These are phyloP conservation scores for Filosporella fistucella DNA, from an alignment of 495 filamentous ascomycete species.

Conservation along the genomic window DNA sequence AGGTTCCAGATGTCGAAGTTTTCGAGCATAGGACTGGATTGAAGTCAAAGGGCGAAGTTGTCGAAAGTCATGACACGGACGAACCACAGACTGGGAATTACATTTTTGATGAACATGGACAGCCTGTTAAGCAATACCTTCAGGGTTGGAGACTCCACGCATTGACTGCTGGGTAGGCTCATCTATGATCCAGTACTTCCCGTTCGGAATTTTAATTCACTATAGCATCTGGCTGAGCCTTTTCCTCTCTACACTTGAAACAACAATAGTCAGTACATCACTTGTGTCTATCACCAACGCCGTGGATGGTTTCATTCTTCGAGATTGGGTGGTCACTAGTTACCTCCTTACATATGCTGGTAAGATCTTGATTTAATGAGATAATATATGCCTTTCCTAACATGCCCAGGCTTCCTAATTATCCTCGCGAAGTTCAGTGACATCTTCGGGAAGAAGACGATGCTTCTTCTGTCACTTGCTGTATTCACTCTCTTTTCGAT, in stretches of 20 bases:
- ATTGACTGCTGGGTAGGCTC: not conserved
- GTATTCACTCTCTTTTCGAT: slow-evolving; percentile 50
- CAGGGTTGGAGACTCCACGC: not conserved
- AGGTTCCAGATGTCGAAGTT: too few species aligned
- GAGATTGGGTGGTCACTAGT: slow-evolving; percentile 49
- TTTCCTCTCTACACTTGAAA: slow-evolving; percentile 21
- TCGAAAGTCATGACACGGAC: too few species aligned
- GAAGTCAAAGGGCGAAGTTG: too few species aligned
- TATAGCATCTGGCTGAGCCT: slow-evolving; percentile 36
- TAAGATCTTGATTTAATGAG: slow-evolving; percentile 22
- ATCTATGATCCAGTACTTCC: not conserved
- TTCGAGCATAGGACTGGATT: too few species aligned
- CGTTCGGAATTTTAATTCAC: not conserved
- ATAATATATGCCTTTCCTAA: not conserved
- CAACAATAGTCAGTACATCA: slow-evolving; percentile 18
- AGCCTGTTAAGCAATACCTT: not conserved
- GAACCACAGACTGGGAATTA: too few species aligned
- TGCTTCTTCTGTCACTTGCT: slow-evolving; percentile 38
- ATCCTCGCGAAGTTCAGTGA: slow-evolving; percentile 48
- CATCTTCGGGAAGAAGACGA: slow-evolving; percentile 42
- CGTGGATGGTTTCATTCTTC: slow-evolving; percentile 42
- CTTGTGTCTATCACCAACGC: slow-evolving; percentile 33
- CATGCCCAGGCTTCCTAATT: slow-evolving; percentile 23
- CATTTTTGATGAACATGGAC: too few species aligned
- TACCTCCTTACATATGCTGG: slow-evolving; percentile 56